Conservation (phyloP, 169 alveolate species). For the Plasmodium gonderi region DNA sequence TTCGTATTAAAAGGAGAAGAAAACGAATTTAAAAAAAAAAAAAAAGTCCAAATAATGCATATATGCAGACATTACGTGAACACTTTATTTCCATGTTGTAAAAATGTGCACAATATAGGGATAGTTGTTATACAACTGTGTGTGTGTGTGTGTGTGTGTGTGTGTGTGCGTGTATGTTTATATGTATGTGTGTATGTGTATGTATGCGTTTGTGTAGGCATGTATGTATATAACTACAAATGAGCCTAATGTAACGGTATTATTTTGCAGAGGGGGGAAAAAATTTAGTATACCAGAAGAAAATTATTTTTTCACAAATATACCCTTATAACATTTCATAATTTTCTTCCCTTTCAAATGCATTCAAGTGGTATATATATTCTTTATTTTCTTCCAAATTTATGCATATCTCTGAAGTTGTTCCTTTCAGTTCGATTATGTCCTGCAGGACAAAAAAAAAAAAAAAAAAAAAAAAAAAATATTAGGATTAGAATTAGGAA, state of each 20-base stretch:
- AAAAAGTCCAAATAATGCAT: background rate
- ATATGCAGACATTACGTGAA: background rate
- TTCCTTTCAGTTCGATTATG: conserved; percentile 53
- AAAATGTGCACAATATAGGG: background rate
- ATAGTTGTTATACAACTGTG: background rate
- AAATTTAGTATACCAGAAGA: background rate
- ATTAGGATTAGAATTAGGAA: no score
- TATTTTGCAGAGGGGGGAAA: no score
- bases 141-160: background rate
- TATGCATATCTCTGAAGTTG: conserved; percentile 66
- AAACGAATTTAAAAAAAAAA: background rate
- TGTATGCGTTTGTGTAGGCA: background rate
- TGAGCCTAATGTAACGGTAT: no score
- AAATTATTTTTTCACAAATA: conserved; percentile 13
- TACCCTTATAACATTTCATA: conserved; percentile 29
- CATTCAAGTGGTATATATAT: conserved; percentile 41
- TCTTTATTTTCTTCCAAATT: conserved; percentile 68
- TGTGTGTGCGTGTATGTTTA: background rate
- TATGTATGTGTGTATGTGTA: background rate
- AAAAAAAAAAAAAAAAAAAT: background rate
- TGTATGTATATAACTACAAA: no score
- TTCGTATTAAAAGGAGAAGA: background rate
- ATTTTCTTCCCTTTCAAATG: conserved; percentile 67
- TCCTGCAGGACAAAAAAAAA: conserved; percentile 5
- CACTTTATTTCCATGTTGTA: background rate